Base-by-base conservation (phyloP, 768 basidiomycete species). In the Gymnopilus dilepis region DNA sequence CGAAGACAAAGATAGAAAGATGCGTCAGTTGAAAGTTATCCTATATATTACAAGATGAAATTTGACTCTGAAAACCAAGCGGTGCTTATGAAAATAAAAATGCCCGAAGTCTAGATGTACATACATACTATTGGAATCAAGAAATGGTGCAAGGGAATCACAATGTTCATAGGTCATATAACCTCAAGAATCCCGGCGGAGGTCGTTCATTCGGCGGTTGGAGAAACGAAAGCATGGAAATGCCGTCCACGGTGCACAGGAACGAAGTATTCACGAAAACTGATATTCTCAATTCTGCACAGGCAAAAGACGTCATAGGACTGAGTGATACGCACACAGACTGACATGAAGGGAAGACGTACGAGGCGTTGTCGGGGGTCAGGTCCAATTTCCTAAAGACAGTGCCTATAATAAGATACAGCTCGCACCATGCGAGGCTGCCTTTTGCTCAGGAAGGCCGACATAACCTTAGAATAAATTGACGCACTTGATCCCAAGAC, bases 391-490 rank as follows among this genome's bases (percentile, higher is more conserved):
- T 78, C 38, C 78, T 67, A 70, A 80, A 79, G 2, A 81, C 31
- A 50, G 77, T 77, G 3, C 74, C 80, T 50, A 82, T 68, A 22
- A 74, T 74, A 31, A 81, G 71, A 58, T 79, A 78, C 7, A 83
- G 66, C 66, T 82, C 77, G 47, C 77, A 77, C 76, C 78, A 81
- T 7, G 76, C 82, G 13, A 83, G 72, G 60, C 80, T 82, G 59
- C 3, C 26, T 41, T 54, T 51, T 31, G 42, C 12, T 30, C 34
- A 43, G 42, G 34, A 43, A 45, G 19, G 19, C 24, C 38, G 19
- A 54, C 37, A 22, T 26, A 28, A 52, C 37, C 56, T 41, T 30
- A 24, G 24, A n/a, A 22, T 50, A 15, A 28, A 33, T 53, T 13
- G 2, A 68, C 78, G 28, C 42, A 82, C 79, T 81, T 81, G 22